A percentile compares a stretch with the other conserved stretches of the same genome.
These are phyloP conservation scores for Scheffersomyces segobiensis DNA, from an alignment of 1,139 yeast genomes.

Conservation along the genomic window DNA sequence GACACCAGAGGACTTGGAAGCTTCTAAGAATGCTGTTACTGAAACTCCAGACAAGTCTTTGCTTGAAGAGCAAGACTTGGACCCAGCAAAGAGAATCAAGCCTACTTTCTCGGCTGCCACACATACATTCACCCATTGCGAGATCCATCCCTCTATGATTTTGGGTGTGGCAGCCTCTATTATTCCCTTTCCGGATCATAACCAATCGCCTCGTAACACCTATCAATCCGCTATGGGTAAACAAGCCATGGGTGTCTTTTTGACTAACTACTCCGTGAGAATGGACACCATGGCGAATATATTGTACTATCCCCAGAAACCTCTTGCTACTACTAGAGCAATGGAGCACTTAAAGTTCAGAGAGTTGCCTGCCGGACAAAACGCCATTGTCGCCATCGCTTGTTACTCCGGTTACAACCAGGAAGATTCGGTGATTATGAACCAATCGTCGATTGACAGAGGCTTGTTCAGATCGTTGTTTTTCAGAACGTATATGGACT, in stretches of 20 bases:
- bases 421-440: slow-evolving; percentile 99
- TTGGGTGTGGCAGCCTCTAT: slow-evolving; percentile 98
- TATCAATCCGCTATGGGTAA: slow-evolving; percentile 99
- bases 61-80: slow-evolving; percentile 53
- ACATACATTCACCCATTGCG: slow-evolving; percentile 97
- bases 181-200: slow-evolving; percentile 99
- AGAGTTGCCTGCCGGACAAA: slow-evolving; percentile 98
- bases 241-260: slow-evolving; percentile 99
- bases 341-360: slow-evolving; percentile 97
- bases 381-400: slow-evolving; percentile 96
- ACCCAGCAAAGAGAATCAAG: slow-evolving; percentile 87
- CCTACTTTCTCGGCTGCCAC: slow-evolving; percentile 61
- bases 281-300: slow-evolving; percentile 99
- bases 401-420: slow-evolving; percentile 99
- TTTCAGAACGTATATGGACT: slow-evolving; percentile 97
- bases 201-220: slow-evolving; percentile 98
- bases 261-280: slow-evolving; percentile 92
- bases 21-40: slow-evolving; percentile 53
- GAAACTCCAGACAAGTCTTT: slow-evolving; percentile 46
- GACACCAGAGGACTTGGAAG: slow-evolving; percentile 95
- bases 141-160: slow-evolving; percentile 98
- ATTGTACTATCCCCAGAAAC: slow-evolving; percentile 96
- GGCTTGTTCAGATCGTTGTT: slow-evolving; percentile 94
- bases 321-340: slow-evolving; percentile 98
- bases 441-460: slow-evolving; percentile 94